Conservation (phyloP, 2,329 filamentous ascomycete genomes). For the Stemphylium beticola region DNA sequence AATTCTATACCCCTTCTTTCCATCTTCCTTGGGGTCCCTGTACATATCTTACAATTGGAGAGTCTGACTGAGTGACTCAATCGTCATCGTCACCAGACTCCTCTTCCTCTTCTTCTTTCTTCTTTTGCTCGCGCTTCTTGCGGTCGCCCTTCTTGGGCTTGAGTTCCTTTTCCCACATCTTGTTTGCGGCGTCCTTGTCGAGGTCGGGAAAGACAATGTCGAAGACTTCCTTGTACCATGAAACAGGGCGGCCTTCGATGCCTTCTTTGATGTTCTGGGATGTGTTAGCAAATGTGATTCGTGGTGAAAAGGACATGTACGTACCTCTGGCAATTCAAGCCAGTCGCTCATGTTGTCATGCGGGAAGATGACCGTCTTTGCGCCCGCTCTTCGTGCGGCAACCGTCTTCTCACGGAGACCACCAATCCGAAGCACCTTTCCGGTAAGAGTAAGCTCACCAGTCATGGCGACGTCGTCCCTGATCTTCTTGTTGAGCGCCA, state of each 20-base stretch:
- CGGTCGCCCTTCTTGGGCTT: constrained; percentile 45
- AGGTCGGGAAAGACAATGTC: constrained; percentile 85
- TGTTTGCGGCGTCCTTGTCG: constrained; percentile 74
- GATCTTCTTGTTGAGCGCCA: constrained; percentile 79
- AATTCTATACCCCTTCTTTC: not conserved
- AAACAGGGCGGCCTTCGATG: constrained; percentile 87
- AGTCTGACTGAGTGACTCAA: constrained; percentile 13
- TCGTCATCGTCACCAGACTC: constrained; percentile 43
- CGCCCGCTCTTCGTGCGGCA: constrained; percentile 88
- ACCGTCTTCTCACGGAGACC: constrained; percentile 97
- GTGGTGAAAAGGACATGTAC: constrained; percentile 39
- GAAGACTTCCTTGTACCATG: constrained; percentile 95
- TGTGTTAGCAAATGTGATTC: constrained; percentile 17
- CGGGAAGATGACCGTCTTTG: constrained; percentile 92
- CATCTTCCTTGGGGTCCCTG: not conserved
- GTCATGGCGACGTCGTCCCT: constrained; percentile 96
- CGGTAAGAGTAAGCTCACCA: constrained; percentile 93
- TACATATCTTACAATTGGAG: constrained; percentile 14
- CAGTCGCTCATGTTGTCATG: constrained; percentile 96
- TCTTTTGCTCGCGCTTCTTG: constrained; percentile 43
- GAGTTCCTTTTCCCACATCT: constrained; percentile 70
- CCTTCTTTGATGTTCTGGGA: constrained; percentile 95
- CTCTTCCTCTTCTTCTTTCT: constrained; percentile 59
- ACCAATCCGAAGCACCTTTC: constrained; percentile 94
- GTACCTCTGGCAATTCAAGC: constrained; percentile 93